Conservation (phyloP, 192 early-diverging fungal species). For the Piromyces finnis region DNA sequence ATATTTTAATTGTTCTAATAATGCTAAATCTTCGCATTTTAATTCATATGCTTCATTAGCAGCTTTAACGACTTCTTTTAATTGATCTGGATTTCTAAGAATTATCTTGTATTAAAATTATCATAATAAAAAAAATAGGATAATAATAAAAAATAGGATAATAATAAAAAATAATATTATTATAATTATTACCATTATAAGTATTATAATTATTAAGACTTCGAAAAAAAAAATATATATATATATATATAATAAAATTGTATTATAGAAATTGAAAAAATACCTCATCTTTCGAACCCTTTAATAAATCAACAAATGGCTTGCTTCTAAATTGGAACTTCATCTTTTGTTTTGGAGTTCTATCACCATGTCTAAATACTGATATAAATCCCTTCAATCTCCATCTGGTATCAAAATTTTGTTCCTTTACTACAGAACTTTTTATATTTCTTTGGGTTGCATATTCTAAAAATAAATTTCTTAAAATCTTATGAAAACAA, state of each 20-base stretch:
- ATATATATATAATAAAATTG: no score
- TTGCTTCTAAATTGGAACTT: slow-evolving; percentile 64
- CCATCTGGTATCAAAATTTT: slow-evolving; percentile 70
- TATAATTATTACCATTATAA: no score
- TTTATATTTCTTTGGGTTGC: not conserved
- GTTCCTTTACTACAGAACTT: slow-evolving; percentile 9
- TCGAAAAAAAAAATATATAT: no score
- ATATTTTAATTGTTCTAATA: slow-evolving; percentile 45
- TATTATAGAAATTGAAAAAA: no score
- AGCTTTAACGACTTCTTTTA: slow-evolving; percentile 45
- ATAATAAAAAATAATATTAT: no score
- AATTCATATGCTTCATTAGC: slow-evolving; percentile 30
- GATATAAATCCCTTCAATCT: slow-evolving; percentile 80
- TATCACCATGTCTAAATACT: slow-evolving; percentile 84
- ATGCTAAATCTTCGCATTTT: slow-evolving; percentile 27
- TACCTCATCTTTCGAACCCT: not conserved
- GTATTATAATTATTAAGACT: no score
- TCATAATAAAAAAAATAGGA: no score
- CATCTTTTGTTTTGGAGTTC: slow-evolving; percentile 95
- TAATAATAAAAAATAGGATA: no score
- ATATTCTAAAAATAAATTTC: not conserved
- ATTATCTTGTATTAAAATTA: slow-evolving; percentile 51
- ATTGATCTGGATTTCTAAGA: slow-evolving; percentile 49
- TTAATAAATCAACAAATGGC: slow-evolving; percentile 24
- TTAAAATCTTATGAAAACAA: not conserved